Evolutionary conservation across 805 yeast species (phyloP).

Genomic region (Lachancea cidri): DNA sequence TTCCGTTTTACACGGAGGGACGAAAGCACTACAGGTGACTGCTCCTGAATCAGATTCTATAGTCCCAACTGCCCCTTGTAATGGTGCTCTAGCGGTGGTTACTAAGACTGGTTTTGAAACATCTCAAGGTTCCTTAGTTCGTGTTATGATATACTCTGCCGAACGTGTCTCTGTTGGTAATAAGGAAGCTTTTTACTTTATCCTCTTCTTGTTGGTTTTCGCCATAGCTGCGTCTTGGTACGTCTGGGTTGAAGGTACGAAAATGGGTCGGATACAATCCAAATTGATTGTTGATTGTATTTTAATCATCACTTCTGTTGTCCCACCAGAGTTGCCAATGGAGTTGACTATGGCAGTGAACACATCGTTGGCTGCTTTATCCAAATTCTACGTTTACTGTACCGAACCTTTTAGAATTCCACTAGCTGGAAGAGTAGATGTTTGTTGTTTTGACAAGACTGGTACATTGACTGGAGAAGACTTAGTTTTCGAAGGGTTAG

Average conservation of each 20-base stretch:
- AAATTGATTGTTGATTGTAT: slow-evolving; percentile 93
- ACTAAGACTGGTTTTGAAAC: slow-evolving; percentile 97
- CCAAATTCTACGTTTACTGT: slow-evolving; percentile 86
- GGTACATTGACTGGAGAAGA: slow-evolving; percentile 98
- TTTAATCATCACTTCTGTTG: slow-evolving; percentile 92
- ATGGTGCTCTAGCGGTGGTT: slow-evolving; percentile 87
- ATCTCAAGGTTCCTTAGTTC: slow-evolving; percentile 92
- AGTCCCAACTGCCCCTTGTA: slow-evolving; percentile 73
- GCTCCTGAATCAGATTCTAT: slow-evolving; percentile 46
- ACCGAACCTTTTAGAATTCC: slow-evolving; percentile 99
- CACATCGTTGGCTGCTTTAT: slow-evolving; percentile 79
- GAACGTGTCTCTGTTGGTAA: slow-evolving; percentile 96
- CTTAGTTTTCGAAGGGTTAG: slow-evolving; percentile 91
- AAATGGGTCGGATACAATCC: slow-evolving; percentile 91
- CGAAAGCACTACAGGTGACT: slow-evolving; percentile 89
- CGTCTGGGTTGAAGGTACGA: slow-evolving; percentile 97
- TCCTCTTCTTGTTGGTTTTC: slow-evolving; percentile 79
- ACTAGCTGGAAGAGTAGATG: slow-evolving; percentile 94
- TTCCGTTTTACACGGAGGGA: slow-evolving; percentile 89
- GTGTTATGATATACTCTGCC: slow-evolving; percentile 95
- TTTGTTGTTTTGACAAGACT: slow-evolving; percentile 97
- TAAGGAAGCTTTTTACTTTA: slow-evolving; percentile 88
- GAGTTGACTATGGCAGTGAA: slow-evolving; percentile 98
- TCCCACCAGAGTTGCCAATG: slow-evolving; percentile 99
- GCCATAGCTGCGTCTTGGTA: slow-evolving; percentile 96